Evolutionary conservation across 2,329 filamentous ascomycete species (phyloP), one percentile per base, ranked within the genome.

Genomic region (Chaetomium strumarium): DNA sequence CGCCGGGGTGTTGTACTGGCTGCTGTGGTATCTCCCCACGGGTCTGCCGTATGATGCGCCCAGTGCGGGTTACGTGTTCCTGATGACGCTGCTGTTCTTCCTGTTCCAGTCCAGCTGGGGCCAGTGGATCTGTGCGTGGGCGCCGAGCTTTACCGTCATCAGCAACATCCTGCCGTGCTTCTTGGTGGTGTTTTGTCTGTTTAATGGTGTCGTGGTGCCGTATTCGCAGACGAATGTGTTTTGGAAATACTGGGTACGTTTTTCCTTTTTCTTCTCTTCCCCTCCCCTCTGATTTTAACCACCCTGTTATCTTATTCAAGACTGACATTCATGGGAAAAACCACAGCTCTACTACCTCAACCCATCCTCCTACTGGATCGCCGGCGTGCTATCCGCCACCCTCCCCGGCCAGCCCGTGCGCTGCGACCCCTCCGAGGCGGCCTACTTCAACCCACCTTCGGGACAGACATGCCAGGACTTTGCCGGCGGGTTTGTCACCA

Each of bases 91-190:
- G 63, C 75, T 92, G 0, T 90, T 90, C 71, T 89, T 83, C 72
- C 67, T 91, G 8, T 91, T 90, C 75, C 79, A 84, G 66, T 79
- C 78, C 31, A 83, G 76, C 59, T 91, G 84, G 87, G 89, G 86
- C 17, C 88, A 90, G 66, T 92, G 86, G 86, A 89, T 93, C 60
- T 87, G 84, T 57, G 88, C 89, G 0, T 90, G 90, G 67, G 86
- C 88, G 0, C 87, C 88, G 0, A 84, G 76, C 38, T 90, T 90
- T 70, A 88, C 86, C 0, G 85, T 90, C 57, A 89, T 91, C 58
- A 82, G 81, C 40, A 90, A 91, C 63, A 71, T 70, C 55, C 69
- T 71, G 5, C 87, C 87, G 1, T 90, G 91, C 73, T 89, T 91
- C 77, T 87, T 91, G 71, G 62, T 90, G 66, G 83, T 88, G 73